These are phyloP conservation scores for Albugo candida DNA, from an alignment of 352 stramenopile species.

Conservation along the genomic window DNA sequence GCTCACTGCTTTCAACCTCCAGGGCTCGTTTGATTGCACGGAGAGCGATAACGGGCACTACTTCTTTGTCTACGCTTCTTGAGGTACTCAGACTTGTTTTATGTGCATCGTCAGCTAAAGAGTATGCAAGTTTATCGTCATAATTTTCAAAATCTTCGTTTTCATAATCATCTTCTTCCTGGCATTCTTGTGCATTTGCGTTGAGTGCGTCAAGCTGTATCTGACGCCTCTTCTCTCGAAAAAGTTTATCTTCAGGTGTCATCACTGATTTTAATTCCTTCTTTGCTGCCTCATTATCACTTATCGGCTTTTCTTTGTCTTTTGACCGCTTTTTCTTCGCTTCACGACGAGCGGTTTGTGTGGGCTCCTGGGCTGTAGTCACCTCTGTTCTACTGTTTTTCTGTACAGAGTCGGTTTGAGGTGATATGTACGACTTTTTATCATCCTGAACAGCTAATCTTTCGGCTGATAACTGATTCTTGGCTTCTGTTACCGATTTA, in stretches of 20 bases:
- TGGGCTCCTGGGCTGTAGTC: background rate
- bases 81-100: constrained; percentile 10
- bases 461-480: too few species aligned
- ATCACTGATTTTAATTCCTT: constrained; percentile 24
- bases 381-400: constrained; percentile 14
- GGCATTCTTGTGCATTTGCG: constrained; percentile 47
- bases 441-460: too few species aligned
- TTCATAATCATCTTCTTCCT: constrained; percentile 48
- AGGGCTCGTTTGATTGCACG: constrained; percentile 28
- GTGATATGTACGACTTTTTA: too few species aligned
- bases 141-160: constrained; percentile 52
- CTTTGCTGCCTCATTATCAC: background rate
- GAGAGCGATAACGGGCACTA: too few species aligned
- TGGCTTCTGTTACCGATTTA: too few species aligned
- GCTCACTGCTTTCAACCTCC: constrained; percentile 34
- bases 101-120: background rate
- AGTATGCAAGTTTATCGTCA: constrained; percentile 29
- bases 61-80: constrained; percentile 20
- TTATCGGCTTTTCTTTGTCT: constrained; percentile 11
- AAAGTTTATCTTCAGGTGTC: constrained; percentile 21
- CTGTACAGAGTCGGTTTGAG: constrained; percentile 6
- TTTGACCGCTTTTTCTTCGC: constrained; percentile 32
- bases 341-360: constrained; percentile 29
- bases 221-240: constrained; percentile 21
- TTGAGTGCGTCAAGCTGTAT: constrained; percentile 33